These are phyloP conservation scores for Takashimella tepidaria DNA, from an alignment of 1,284 basidiomycete species.

Conservation along the genomic window DNA sequence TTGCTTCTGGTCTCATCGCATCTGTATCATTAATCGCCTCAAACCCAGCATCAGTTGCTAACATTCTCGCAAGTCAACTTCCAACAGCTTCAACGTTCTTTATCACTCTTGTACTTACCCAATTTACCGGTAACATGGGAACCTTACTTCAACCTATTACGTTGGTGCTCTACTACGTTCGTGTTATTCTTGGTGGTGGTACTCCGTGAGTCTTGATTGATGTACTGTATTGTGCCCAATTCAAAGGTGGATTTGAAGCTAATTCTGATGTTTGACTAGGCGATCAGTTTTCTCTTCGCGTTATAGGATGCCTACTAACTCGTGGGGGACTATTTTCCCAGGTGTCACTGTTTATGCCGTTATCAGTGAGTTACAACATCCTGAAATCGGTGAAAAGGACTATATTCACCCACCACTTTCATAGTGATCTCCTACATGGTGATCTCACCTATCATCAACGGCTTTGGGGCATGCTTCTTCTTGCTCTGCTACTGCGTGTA, in stretches of 20 bases:
- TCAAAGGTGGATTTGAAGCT: too few relatives aligned
- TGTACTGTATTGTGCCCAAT: too few relatives aligned
- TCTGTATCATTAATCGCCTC: conserved; percentile 48
- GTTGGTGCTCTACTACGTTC: conserved; percentile 62
- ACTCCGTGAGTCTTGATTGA: conserved; percentile 41
- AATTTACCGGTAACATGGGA: conserved; percentile 46
- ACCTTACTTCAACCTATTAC: conserved; percentile 59
- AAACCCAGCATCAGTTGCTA: conserved; percentile 56
- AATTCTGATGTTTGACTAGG: too few relatives aligned
- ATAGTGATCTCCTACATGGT: conserved; percentile 70
- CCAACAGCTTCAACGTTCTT: conserved; percentile 73
- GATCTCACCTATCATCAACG: conserved; percentile 91
- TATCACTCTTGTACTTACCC: conserved; percentile 62
- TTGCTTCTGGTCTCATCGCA: conserved; percentile 59
- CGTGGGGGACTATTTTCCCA: conserved; percentile 79
- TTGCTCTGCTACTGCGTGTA: conserved; percentile 76
- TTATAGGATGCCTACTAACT: conserved; percentile 37
- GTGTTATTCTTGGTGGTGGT: conserved; percentile 53
- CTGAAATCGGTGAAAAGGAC: conserved; percentile 27
- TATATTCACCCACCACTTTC: not conserved
- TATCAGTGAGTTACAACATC: conserved; percentile 57
- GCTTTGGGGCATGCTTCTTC: conserved; percentile 77
- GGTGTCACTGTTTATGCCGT: conserved; percentile 66
- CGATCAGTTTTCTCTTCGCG: conserved; percentile 49
- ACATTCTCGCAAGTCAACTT: conserved; percentile 56